Evolutionary conservation across 805 yeast genomes (phyloP).

Genomic region (Cyberlindnera xishuangbannaensis): DNA sequence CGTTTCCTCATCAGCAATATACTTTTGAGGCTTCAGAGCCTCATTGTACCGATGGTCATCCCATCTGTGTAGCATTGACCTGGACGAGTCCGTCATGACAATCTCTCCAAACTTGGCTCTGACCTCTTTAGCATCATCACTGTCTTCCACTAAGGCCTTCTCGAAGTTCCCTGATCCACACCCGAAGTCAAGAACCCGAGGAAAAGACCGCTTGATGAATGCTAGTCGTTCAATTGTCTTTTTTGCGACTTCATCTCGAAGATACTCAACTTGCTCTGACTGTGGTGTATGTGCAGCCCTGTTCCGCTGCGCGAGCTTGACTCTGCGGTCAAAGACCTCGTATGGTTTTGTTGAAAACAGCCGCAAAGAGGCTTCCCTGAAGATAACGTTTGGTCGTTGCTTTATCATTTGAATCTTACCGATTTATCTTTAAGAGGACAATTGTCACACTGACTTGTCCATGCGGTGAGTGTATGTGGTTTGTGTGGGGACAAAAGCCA

Average conservation of each 20-base stretch:
- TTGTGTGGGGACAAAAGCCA: too few relatives aligned
- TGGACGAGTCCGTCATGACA: conserved; percentile 63
- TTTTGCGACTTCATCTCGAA: conserved; percentile 67
- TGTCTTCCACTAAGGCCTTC: conserved; percentile 28
- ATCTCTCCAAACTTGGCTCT: conserved; percentile 42
- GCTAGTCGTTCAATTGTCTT: conserved; percentile 72
- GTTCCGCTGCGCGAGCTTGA: conserved; percentile 57
- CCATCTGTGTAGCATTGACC: conserved; percentile 48
- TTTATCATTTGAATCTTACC: not conserved
- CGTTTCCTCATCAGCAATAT: conserved; percentile 64
- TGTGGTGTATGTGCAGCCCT: conserved; percentile 40
- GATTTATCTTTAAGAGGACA: too few relatives aligned
- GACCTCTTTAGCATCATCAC: conserved; percentile 49
- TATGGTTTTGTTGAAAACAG: conserved; percentile 14
- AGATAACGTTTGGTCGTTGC: not conserved
- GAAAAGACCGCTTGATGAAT: conserved; percentile 60
- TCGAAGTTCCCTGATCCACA: conserved; percentile 63
- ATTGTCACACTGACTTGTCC: too few relatives aligned
- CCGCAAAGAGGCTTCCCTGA: not conserved
- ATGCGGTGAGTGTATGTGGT: too few relatives aligned
- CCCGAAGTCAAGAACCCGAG: conserved; percentile 64
- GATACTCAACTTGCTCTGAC: conserved; percentile 59
- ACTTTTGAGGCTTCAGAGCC: conserved; percentile 40
- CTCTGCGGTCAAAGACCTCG: conserved; percentile 56
- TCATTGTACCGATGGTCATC: conserved; percentile 33